Conservation (phyloP, 352 stramenopile species). For the Phytopythium kandeliae region DNA sequence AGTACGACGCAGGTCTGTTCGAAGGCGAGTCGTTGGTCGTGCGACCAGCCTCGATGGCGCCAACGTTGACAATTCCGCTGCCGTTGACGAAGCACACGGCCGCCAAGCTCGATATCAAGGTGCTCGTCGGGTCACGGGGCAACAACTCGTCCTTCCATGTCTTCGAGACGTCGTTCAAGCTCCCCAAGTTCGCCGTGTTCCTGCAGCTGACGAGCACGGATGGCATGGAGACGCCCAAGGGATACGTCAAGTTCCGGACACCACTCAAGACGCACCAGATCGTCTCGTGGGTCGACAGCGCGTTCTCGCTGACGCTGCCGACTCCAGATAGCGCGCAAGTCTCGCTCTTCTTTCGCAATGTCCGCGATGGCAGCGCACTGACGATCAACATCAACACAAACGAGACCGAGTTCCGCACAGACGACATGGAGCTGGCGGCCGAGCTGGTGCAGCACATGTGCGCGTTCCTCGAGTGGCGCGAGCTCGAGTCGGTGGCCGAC, state of each 20-base stretch:
- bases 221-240: conserved; percentile 21
- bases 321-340: conserved; percentile 32
- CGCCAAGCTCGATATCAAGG: conserved; percentile 60
- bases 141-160: conserved; percentile 81
- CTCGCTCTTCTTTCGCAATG: conserved; percentile 55
- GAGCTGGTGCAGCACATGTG: conserved; percentile 89
- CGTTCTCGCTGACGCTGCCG: conserved; percentile 43
- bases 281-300: conserved; percentile 60
- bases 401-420: conserved; percentile 67
- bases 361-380: conserved; percentile 46
- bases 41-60: conserved; percentile 37
- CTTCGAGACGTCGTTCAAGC: conserved; percentile 69
- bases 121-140: conserved; percentile 76
- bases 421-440: conserved; percentile 83
- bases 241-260: conserved; percentile 63
- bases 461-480: conserved; percentile 71
- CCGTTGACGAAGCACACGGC: conserved; percentile 64
- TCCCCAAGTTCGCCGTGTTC: conserved; percentile 89
- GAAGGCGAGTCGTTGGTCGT: conserved; percentile 77
- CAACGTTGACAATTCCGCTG: conserved; percentile 41
- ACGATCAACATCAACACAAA: conserved; percentile 36
- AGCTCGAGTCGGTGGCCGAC: conserved; percentile 79
- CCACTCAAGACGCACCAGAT: conserved; percentile 71
- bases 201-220: conserved; percentile 28
- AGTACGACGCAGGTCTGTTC: conserved; percentile 86